Conservation (phyloP, 495 filamentous ascomycete genomes). For the Evernia prunastri region DNA sequence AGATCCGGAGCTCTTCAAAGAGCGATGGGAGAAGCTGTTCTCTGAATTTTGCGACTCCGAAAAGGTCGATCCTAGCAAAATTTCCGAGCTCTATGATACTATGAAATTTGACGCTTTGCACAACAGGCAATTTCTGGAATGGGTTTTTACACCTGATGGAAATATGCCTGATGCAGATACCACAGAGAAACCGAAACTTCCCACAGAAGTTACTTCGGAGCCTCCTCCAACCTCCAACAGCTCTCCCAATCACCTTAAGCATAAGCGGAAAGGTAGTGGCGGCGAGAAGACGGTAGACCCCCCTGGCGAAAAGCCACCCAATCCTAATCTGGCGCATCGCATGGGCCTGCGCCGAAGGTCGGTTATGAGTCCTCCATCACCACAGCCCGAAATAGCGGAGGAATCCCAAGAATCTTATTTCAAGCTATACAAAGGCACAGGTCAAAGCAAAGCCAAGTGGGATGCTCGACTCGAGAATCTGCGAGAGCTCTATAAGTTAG, state of each 20-base stretch:
- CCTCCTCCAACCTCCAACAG: constrained; percentile 1
- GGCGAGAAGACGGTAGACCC: constrained; percentile 32
- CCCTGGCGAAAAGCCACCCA: constrained; percentile 29
- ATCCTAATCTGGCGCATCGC: constrained; percentile 39
- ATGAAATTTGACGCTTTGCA: constrained; percentile 99
- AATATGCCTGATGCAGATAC: constrained; percentile 58
- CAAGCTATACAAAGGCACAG: constrained; percentile 72
- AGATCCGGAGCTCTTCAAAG: constrained; percentile 88
- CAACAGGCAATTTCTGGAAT: constrained; percentile 94
- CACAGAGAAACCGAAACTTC: constrained; percentile 28
- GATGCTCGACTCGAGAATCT: constrained; percentile 81
- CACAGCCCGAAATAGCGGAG: constrained; percentile 38
- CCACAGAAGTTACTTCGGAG: constrained; percentile 25
- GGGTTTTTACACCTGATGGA: constrained; percentile 83
- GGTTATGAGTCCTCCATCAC: constrained; percentile 39
- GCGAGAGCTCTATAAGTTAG: constrained; percentile 83
- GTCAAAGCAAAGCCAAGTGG: constrained; percentile 70
- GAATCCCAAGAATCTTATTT: constrained; percentile 67
- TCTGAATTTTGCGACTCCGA: constrained; percentile 92
- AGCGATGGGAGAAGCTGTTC: constrained; percentile 98
- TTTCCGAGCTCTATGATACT: constrained; percentile 94
- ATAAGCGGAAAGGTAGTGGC: constrained; percentile 21
- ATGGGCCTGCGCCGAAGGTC: constrained; percentile 44
- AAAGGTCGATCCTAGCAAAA: constrained; percentile 96
- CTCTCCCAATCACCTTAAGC: constrained; percentile 8